Evolutionary conservation across 2,329 filamentous ascomycete genomes (phyloP), one percentile per base, ranked within the genome.

Genomic region (Venturiaceae sp.): DNA sequence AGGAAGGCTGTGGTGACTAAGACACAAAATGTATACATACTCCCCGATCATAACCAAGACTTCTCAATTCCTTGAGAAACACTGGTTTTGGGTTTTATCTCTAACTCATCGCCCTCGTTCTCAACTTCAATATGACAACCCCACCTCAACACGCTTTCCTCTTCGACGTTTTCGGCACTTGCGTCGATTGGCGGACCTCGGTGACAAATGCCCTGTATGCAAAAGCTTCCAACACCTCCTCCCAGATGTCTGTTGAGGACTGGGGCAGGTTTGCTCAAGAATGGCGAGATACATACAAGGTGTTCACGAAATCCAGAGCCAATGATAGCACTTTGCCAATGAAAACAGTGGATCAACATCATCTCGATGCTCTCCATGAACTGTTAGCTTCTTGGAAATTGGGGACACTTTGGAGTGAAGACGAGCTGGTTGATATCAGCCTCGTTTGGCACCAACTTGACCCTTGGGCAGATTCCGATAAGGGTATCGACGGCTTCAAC

Each of bases 111-210:
- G 5, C n/a, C 23, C 23, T 30, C 11, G 23, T 26, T 8, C 11
- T 50, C 13, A 26, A n/a, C 6, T 3, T 8, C 44, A 50, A 3
- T 28, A 50, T 50, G 26, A 3, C 44, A 2, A 50, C 16, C 26
- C 5, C 26, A 50, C 32, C 30, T 53, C 52, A 34, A 13, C 33
- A 83, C 63, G 86, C 81, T 7, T 75, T 91, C 34, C 78, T 85
- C 57, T 90, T 90, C 66, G 87, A 91, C 72, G 81, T 90, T 65
- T 91, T 92, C 70, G 88, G 88, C 63, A 94, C 90, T 1, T 83
- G 86, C 62, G 88, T 94, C 50, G 80, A 92, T 75, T 92, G 88
- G 88, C 85, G 88, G 59, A 76, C 76, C 39, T 83, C 83, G 1
- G 82, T 94, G 21, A 81, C 78, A 14, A 73, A 77, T 8, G 81